Evolutionary conservation across 495 filamentous ascomycete species (phyloP), one percentile per base, ranked within the genome.

Genomic region (Neurospora sp.): DNA sequence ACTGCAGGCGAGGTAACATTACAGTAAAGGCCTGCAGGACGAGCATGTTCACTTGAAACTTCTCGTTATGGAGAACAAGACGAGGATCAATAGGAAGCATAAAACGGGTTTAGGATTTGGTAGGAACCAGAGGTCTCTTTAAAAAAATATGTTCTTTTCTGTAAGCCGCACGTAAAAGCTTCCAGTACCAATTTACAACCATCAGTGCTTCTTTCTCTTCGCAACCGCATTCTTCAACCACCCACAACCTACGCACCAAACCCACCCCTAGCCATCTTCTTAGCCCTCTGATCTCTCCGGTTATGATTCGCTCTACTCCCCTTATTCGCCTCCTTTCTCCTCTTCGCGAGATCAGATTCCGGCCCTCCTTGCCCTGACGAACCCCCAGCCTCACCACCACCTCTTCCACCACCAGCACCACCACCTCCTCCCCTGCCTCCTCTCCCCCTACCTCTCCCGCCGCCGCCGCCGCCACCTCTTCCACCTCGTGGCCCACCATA

Each of bases 221-320:
- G n/a, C n/a, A n/a, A n/a, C n/a, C n/a, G n/a, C n/a, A n/a, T n/a
- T n/a, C n/a, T 31, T 59, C 47, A 7, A 31, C 1, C 22, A 59
- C 1, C 20, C 47, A 1, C 1, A 6, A 16, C 20, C 0, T 5
- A 42, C 42, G 85, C 87, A 44, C 87, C 82, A 74, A 90, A 78
- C 8, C 86, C 87, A 69, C 86, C 88, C 44, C 90, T 85, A 22
- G 88, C 89, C 85, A 95, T 92, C 84, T 96, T 96, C 80, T 84
- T 91, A 70, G 92, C 91, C 44, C 90, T 82, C 77, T 91, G 90
- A 72, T 94, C 89, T 73, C 91, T 87, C 69, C 91, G 87, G 73
- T 86, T 87, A 75, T 93, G 88, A 71, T 91, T 90, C 73, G 87
- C 89, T 72, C 83, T 87, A 3, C 85, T 86, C 37, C 85, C 86